Percentiles rank a stretch among this genome's conserved stretches.
These are phyloP conservation scores for Chytriomyces sp. DNA, from an alignment of 192 early-diverging fungal genomes.

Conservation along the genomic window DNA sequence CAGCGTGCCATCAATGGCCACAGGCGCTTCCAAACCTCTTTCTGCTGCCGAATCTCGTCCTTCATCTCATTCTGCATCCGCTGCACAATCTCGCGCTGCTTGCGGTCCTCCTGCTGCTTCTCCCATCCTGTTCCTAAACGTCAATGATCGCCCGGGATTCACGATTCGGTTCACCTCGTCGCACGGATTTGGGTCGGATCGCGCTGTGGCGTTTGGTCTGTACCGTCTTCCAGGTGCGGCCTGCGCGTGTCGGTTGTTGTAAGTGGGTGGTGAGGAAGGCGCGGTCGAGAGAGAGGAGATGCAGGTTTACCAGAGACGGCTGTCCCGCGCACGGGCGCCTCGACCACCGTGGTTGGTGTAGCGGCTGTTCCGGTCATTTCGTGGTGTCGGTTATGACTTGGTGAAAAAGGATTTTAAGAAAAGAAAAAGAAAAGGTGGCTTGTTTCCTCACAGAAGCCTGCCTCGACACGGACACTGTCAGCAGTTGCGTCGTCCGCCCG, in stretches of 20 bases:
- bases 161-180: slow-evolving; percentile 22
- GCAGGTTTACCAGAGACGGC: no score
- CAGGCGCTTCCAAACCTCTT: slow-evolving; percentile 44
- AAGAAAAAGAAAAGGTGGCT: no score
- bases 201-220: slow-evolving; percentile 35
- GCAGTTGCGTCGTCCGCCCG: no score
- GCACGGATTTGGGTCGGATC: slow-evolving; percentile 34
- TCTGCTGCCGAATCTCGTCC: slow-evolving; percentile 49
- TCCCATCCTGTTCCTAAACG: slow-evolving; percentile 46
- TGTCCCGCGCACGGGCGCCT: no score
- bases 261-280: neutral
- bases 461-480: no score
- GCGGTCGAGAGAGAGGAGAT: no score
- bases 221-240: slow-evolving; percentile 42
- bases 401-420: no score
- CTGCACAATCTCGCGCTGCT: slow-evolving; percentile 48
- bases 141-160: neutral
- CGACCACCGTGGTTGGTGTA: no score
- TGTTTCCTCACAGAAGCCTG: no score
- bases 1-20: neutral
- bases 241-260: neutral
- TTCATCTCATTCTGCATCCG: slow-evolving; percentile 56
- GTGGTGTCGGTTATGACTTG: no score
- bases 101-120: slow-evolving; percentile 52
- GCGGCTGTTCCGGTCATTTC: no score